Evolutionary conservation across 2,329 filamentous ascomycete genomes (phyloP), one percentile per base, ranked within the genome.

Genomic region (Massarina eburnea): DNA sequence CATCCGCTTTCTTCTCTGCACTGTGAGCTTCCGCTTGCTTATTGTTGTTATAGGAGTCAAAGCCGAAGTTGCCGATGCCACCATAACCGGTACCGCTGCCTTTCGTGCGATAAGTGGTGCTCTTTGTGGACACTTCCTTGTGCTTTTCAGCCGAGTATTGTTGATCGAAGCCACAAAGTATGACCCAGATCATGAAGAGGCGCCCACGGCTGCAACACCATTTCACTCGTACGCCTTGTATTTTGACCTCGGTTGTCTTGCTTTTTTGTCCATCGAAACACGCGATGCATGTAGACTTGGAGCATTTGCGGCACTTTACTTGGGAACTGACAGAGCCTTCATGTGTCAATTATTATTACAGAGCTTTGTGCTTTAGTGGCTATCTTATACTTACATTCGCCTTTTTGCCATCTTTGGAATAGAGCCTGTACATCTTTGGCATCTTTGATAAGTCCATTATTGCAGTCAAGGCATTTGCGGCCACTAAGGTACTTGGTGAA

Each of bases 151-250:
- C 27, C 21, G 57, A 50, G 40, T 58, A 58, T 24, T 54, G 27
- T 10, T 55, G 44, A 41, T 73, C 70, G 38, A 62, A 65, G 10
- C 61, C 61, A 39, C 61, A 67, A 3, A 73, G 55, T 10, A 70
- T 35, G 2, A 58, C 51, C 66, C 65, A 73, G 21, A 70, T 60
- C 19, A 60, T 40, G 45, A 64, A 62, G 7, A 68, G 21, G 4
- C 61, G 53, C 17, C 62, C 63, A 2, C 53, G 40, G 22, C 62
- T 59, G 42, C 68, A 71, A 49, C 67, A 68, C 64, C 61, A 68
- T 17, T 34, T 39, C 8, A 58, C 30, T 18, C 40, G 45, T 33
- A 10, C 41, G 1, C 38, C 42, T 7, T 19, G 17, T 9, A 35
- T 42, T 2, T 46, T 26, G 37, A 46, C 38, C 18, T 10, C 26